Evolutionary conservation across 176 grass and related monocot genomes (phyloP).

Genomic region (Oryza nivara): DNA sequence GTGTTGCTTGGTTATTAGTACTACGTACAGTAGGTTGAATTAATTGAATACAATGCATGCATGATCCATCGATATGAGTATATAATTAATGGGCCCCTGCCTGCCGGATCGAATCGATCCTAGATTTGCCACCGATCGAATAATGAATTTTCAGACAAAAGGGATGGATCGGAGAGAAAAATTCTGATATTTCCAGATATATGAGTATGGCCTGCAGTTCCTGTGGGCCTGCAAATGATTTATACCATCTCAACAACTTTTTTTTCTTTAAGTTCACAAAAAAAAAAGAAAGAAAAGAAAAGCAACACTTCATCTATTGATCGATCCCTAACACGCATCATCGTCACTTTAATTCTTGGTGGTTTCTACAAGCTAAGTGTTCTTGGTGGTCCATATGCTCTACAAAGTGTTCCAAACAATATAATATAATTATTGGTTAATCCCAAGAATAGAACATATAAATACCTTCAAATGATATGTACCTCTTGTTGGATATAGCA

Average conservation of each 20-base stretch:
- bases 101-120: conserved; percentile 8
- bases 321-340: too few species aligned
- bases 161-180: background rate
- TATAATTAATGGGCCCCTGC: conserved; percentile 4
- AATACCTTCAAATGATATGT: background rate
- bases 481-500: background rate
- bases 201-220: background rate
- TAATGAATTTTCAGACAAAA: conserved; percentile 25
- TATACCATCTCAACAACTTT: background rate
- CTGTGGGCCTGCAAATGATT: background rate
- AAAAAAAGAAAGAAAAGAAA: background rate
- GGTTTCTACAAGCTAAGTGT: too few species aligned
- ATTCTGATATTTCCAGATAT: conserved; percentile 21
- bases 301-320: background rate
- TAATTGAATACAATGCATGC: background rate
- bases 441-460: too few species aligned
- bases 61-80: background rate
- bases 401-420: too few species aligned
- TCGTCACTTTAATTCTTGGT: too few species aligned
- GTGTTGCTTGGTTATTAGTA: background rate
- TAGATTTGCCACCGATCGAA: conserved; percentile 14
- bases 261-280: background rate
- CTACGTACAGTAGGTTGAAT: background rate
- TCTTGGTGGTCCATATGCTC: too few species aligned
- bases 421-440: too few species aligned